phyloP scores from a whole-genome alignment of 306 rosid genomes.

The Sphenostylis stenocarpa region DNA sequence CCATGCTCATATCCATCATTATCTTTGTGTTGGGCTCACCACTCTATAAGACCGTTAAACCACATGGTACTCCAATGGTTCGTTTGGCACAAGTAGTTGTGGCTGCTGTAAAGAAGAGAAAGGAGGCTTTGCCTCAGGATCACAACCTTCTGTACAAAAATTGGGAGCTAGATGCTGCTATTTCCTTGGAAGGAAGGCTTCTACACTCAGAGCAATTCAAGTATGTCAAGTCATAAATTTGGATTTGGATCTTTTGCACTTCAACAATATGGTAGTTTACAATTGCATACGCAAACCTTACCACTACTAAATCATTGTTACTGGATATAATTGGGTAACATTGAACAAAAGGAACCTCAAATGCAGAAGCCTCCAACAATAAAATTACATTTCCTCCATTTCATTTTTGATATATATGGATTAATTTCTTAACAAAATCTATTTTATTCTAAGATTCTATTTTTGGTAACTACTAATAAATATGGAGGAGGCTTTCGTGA shows the following conservation, averaged over 20 bases:
- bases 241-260: neutral
- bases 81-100: constrained; percentile 65
- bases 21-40: constrained; percentile 64
- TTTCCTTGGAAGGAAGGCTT: constrained; percentile 60
- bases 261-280: neutral
- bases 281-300: too few species aligned
- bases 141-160: constrained; percentile 49
- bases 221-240: constrained; percentile 34
- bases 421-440: neutral
- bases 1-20: constrained; percentile 58
- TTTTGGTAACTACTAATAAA: neutral
- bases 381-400: neutral
- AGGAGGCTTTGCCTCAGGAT: constrained; percentile 46
- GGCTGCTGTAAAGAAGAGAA: constrained; percentile 65
- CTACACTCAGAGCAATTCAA: constrained; percentile 55
- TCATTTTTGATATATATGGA: neutral
- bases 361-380: neutral
- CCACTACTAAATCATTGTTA: too few species aligned
- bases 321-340: neutral
- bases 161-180: constrained; percentile 57
- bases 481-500: neutral
- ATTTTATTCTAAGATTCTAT: neutral
- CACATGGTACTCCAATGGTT: constrained; percentile 66
- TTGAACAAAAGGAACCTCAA: neutral
- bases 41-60: constrained; percentile 49